phyloP scores from a whole-genome alignment of 352 stramenopile genomes.

The Globisporangium alternatum region DNA sequence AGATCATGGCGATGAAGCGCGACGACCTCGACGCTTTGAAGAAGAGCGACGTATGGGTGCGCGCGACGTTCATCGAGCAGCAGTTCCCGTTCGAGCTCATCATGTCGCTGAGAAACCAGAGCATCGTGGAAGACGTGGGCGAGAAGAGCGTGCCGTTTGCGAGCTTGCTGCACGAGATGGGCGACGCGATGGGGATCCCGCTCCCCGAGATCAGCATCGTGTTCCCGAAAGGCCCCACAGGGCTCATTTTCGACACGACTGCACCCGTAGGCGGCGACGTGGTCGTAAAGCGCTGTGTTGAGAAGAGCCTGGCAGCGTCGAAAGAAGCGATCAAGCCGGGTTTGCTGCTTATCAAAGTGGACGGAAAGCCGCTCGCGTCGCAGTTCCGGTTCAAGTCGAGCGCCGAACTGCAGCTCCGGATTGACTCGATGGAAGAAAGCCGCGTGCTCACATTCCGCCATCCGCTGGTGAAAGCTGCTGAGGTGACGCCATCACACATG shows the following conservation, averaged over 20 bases:
- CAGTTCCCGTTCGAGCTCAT: constrained; percentile 72
- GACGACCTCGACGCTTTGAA: constrained; percentile 58
- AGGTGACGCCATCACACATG: constrained; percentile 50
- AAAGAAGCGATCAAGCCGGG: constrained; percentile 72
- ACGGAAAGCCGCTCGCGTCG: constrained; percentile 55
- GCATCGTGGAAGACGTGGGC: constrained; percentile 41
- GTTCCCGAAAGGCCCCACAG: constrained; percentile 63
- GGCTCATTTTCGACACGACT: constrained; percentile 54
- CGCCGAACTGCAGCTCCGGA: constrained; percentile 45
- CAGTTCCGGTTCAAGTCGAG: constrained; percentile 49
- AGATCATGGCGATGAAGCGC: constrained; percentile 61
- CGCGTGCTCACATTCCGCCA: constrained; percentile 83
- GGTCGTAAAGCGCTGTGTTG: constrained; percentile 34
- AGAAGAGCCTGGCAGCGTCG: constrained; percentile 56
- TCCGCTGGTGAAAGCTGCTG: constrained; percentile 45
- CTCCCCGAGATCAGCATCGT: constrained; percentile 77
- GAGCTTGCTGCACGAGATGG: constrained; percentile 61
- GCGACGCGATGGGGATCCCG: constrained; percentile 73
- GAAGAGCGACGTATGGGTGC: constrained; percentile 56
- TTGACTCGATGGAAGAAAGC: constrained; percentile 46
- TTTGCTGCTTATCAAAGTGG: constrained; percentile 66
- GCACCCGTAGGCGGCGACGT: constrained; percentile 30
- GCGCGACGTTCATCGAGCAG: constrained; percentile 60
- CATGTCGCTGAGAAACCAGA: constrained; percentile 75
- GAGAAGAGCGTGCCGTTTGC: constrained; percentile 38